These are phyloP conservation scores for Diaporthe destruens DNA, from an alignment of 2,329 filamentous ascomycete species.

Conservation along the genomic window DNA sequence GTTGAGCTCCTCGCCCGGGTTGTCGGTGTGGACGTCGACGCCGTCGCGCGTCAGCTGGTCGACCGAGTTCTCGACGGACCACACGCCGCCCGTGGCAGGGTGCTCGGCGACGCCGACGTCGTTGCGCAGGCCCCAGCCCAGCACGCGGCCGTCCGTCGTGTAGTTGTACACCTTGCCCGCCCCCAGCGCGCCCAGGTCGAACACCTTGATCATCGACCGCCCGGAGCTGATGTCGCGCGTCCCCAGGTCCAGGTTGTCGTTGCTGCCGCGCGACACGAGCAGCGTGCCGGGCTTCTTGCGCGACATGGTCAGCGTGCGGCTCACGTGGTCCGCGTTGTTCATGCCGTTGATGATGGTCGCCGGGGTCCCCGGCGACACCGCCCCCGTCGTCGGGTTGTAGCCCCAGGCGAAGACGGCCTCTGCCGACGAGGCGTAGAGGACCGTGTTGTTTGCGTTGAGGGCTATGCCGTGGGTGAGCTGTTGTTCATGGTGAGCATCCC, in stretches of 20 bases:
- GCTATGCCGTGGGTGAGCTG: conserved; percentile 65
- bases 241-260: conserved; percentile 66
- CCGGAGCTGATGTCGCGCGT: conserved; percentile 63
- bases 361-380: conserved; percentile 50
- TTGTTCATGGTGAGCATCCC: not conserved
- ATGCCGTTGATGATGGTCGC: conserved; percentile 70
- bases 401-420: conserved; percentile 69
- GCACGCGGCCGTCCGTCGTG: conserved; percentile 59
- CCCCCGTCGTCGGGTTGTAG: conserved; percentile 66
- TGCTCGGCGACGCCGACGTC: conserved; percentile 79
- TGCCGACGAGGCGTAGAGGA: conserved; percentile 64
- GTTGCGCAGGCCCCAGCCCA: conserved; percentile 80
- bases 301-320: conserved; percentile 72
- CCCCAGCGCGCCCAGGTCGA: conserved; percentile 48
- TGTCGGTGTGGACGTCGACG: conserved; percentile 74
- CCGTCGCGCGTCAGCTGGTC: conserved; percentile 71
- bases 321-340: conserved; percentile 69
- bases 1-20: conserved; percentile 81
- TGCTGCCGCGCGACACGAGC: conserved; percentile 72
- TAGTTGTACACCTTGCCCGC: conserved; percentile 57
- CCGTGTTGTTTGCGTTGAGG: conserved; percentile 59
- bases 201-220: conserved; percentile 71
- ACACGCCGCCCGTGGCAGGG: conserved; percentile 63
- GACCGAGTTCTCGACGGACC: conserved; percentile 77
- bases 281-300: conserved; percentile 63